phyloP scores from a whole-genome alignment of 2,329 filamentous ascomycete species.

The Ilyonectria robusta region DNA sequence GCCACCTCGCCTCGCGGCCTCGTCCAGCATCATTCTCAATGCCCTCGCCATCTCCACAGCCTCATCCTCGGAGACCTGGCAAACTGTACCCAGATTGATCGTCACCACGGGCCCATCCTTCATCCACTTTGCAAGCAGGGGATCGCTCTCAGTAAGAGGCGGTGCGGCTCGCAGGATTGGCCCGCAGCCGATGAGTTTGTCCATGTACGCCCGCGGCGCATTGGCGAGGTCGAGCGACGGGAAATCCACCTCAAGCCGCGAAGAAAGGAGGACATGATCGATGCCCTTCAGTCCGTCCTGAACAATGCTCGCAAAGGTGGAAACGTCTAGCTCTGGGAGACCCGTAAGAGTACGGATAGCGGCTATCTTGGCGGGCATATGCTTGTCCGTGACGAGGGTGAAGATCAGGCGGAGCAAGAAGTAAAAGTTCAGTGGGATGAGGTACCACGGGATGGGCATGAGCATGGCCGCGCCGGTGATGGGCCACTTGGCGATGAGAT shows the following conservation, averaged over 20 bases:
- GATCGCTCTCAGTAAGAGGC: background rate
- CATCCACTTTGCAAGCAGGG: background rate
- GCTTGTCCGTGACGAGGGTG: slow-evolving; percentile 4
- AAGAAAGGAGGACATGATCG: background rate
- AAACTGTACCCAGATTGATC: slow-evolving; percentile 14
- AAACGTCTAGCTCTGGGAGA: background rate
- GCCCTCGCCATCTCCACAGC: slow-evolving; percentile 20
- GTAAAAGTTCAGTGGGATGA: background rate
- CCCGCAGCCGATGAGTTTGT: background rate
- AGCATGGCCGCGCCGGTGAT: background rate
- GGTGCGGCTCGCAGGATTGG: slow-evolving; percentile 9
- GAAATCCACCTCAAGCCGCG: background rate
- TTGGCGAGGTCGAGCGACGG: background rate
- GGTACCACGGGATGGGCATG: slow-evolving; percentile 1
- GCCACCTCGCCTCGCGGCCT: background rate
- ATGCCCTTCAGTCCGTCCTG: background rate
- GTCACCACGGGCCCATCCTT: slow-evolving; percentile 5
- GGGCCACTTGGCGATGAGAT: slow-evolving; percentile 2
- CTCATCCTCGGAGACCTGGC: background rate
- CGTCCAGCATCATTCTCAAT: slow-evolving; percentile 1
- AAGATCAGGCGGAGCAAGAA: slow-evolving; percentile 2
- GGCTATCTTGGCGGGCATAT: background rate
- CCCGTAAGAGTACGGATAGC: background rate
- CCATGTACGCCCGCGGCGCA: background rate
- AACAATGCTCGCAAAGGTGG: background rate